Conservation (phyloP, 768 basidiomycete genomes). For the Hemileccinum rubropunctum region DNA sequence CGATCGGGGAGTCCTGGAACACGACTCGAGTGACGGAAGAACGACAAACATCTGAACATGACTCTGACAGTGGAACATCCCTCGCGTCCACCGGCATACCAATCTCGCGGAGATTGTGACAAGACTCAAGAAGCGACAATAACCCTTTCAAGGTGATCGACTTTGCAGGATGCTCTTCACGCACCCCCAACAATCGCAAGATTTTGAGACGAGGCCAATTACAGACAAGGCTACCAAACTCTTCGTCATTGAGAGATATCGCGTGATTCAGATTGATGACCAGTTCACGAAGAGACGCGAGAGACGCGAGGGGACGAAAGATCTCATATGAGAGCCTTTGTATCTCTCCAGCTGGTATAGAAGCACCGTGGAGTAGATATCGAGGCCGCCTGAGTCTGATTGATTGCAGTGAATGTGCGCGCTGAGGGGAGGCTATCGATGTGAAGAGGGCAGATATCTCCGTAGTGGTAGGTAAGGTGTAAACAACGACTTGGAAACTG, state of each 20-base stretch:
- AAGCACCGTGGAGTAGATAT: too few relatives aligned
- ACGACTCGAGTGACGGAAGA: neutral
- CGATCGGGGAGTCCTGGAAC: neutral
- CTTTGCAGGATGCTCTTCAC: neutral
- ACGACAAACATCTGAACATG: neutral
- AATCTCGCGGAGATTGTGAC: neutral
- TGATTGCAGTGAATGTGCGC: slow-evolving; percentile 2
- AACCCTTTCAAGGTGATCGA: neutral
- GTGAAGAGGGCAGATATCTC: neutral
- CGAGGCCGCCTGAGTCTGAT: neutral
- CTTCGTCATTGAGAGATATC: neutral
- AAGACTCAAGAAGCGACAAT: neutral
- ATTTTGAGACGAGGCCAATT: slow-evolving; percentile 1
- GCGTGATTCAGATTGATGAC: neutral
- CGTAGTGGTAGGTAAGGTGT: neutral
- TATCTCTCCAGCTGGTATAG: neutral
- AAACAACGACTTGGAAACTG: neutral
- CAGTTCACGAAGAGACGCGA: slow-evolving; percentile 1
- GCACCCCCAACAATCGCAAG: neutral
- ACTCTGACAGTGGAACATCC: neutral
- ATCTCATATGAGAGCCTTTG: neutral
- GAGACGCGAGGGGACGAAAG: neutral
- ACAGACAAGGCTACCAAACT: neutral
- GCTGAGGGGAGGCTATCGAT: neutral
- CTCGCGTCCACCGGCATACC: neutral